Conservation (phyloP, 306 rosid species). For the Medicago ruthenica region DNA sequence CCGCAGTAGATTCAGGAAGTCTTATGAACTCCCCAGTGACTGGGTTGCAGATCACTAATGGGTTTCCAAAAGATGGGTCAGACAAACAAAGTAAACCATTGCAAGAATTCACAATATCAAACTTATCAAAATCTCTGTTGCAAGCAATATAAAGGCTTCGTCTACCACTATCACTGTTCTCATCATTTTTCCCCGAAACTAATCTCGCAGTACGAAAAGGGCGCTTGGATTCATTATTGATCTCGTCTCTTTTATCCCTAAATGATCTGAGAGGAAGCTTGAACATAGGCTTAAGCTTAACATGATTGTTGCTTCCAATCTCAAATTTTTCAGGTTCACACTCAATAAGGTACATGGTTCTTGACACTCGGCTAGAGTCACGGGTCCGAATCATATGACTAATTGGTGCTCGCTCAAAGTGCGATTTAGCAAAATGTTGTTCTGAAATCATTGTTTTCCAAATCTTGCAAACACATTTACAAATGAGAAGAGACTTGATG, state of each 20-base stretch:
- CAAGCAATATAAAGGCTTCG: neutral
- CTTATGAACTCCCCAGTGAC: neutral
- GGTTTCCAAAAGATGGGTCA: neutral
- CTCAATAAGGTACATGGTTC: constrained; percentile 44
- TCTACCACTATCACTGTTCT: neutral
- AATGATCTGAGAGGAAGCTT: constrained; percentile 40
- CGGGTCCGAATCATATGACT: constrained; percentile 13
- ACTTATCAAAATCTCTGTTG: neutral
- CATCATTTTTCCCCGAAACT: constrained; percentile 24
- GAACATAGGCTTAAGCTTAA: constrained; percentile 36
- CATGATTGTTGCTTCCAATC: neutral
- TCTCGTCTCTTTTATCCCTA: neutral
- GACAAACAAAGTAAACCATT: constrained; percentile 47
- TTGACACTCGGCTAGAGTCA: neutral
- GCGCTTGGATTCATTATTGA: neutral
- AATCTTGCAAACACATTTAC: constrained; percentile 42
- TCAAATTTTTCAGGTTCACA: constrained; percentile 24
- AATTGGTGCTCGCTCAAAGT: constrained; percentile 6
- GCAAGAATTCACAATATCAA: constrained; percentile 4
- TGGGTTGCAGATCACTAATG: constrained; percentile 1
- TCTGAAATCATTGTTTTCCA: constrained; percentile 42
- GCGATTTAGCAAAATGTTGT: constrained; percentile 35
- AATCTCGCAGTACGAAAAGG: neutral
- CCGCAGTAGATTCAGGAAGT: neutral
- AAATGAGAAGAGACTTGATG: constrained; percentile 28